phyloP scores from a whole-genome alignment of 2,329 filamentous ascomycete genomes.

The Alternaria ethzedia region DNA sequence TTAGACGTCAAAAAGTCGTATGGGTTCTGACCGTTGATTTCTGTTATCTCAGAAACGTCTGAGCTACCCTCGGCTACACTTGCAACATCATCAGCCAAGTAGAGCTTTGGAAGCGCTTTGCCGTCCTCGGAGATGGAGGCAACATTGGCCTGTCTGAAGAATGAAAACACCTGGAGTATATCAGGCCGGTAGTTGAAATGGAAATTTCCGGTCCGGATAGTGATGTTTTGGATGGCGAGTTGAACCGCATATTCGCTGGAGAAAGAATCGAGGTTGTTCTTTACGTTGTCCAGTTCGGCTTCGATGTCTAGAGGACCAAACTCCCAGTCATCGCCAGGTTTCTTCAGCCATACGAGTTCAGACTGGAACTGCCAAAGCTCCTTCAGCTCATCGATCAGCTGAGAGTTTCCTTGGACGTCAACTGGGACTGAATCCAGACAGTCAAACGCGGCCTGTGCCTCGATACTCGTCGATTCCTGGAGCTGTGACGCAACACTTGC shows the following conservation, averaged over 20 bases:
- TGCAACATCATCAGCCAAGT: constrained; percentile 28
- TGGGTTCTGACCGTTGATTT: constrained; percentile 36
- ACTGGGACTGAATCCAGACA: constrained; percentile 45
- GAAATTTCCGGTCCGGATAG: constrained; percentile 31
- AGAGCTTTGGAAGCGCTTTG: constrained; percentile 43
- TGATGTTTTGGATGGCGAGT: constrained; percentile 36
- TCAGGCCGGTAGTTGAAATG: constrained; percentile 38
- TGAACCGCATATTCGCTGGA: constrained; percentile 49
- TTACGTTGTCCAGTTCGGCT: constrained; percentile 42
- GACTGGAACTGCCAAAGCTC: constrained; percentile 45
- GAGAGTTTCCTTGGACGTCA: constrained; percentile 26
- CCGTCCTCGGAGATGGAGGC: constrained; percentile 42
- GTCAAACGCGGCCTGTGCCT: constrained; percentile 29
- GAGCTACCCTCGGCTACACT: constrained; percentile 14
- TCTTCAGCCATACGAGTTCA: constrained; percentile 44
- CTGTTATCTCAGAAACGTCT: constrained; percentile 32
- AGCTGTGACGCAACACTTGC: constrained; percentile 18
- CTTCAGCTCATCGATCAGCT: constrained; percentile 41
- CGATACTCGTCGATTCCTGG: constrained; percentile 2
- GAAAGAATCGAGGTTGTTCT: constrained; percentile 33
- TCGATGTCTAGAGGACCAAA: constrained; percentile 44
- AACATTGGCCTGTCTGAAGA: constrained; percentile 21
- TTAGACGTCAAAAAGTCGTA: constrained; percentile 30
- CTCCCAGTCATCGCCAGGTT: constrained; percentile 41
- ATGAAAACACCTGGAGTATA: constrained; percentile 36